Conservation (phyloP, 1,284 basidiomycete species). For the Rhodotorula sp. region DNA sequence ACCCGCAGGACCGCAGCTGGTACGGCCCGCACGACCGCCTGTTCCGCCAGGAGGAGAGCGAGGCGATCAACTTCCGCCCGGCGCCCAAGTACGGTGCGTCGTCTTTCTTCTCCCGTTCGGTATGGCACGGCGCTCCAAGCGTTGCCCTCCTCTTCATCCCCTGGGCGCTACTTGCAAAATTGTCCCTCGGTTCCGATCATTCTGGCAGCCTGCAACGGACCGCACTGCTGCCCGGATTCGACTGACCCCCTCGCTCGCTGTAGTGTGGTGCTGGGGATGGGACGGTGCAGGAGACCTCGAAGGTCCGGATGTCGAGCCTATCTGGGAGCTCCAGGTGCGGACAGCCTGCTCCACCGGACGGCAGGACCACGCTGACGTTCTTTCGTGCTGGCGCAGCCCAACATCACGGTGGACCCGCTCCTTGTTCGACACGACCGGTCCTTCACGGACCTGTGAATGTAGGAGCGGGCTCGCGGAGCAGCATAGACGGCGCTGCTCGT, state of each 20-base stretch:
- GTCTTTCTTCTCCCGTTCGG: constrained; percentile 3
- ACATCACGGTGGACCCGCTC: constrained; percentile 62
- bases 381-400: constrained; percentile 51
- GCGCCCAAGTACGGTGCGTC: constrained; percentile 82
- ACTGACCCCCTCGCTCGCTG: not conserved
- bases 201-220: too few relatives aligned
- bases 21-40: constrained; percentile 91
- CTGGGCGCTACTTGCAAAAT: too few relatives aligned
- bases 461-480: too few relatives aligned
- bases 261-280: constrained; percentile 99
- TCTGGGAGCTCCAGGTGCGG: constrained; percentile 75
- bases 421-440: constrained; percentile 72
- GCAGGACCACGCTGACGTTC: too few relatives aligned
- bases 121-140: not conserved
- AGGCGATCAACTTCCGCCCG: constrained; percentile 69
- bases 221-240: too few relatives aligned
- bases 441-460: constrained; percentile 35
- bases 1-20: constrained; percentile 92
- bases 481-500: too few relatives aligned
- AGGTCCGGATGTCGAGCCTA: constrained; percentile 77
- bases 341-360: too few relatives aligned
- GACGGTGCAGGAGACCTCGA: constrained; percentile 94
- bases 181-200: too few relatives aligned
- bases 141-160: not conserved
- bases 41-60: constrained; percentile 81